Evolutionary conservation across 108 stramenopile species (phyloP).

Genomic region (Fragilaria crotonensis): DNA sequence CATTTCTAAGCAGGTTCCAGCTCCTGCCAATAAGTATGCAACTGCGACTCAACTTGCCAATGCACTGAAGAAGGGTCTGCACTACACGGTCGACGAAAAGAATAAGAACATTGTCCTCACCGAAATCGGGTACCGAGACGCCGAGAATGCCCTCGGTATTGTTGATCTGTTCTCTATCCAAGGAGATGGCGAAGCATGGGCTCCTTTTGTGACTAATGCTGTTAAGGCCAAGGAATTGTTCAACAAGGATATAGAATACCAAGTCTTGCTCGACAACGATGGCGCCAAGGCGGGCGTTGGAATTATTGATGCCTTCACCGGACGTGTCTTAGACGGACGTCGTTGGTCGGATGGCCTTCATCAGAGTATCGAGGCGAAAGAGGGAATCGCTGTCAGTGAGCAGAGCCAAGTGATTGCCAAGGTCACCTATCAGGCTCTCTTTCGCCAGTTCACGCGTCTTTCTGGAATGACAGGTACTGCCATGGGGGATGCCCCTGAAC

Average conservation of each 20-base stretch:
- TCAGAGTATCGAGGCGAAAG: slow-evolving; percentile 94
- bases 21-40: slow-evolving; percentile 73
- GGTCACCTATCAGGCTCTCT: slow-evolving; percentile 94
- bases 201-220: slow-evolving; percentile 81
- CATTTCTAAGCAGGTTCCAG: slow-evolving; percentile 86
- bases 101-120: slow-evolving; percentile 84
- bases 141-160: slow-evolving; percentile 79
- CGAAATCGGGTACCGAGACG: slow-evolving; percentile 85
- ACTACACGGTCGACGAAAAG: slow-evolving; percentile 91
- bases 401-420: slow-evolving; percentile 92
- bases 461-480: slow-evolving; percentile 96
- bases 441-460: slow-evolving; percentile 85
- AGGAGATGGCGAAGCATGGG: slow-evolving; percentile 82
- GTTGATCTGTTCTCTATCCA: slow-evolving; percentile 71
- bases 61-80: slow-evolving; percentile 74
- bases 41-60: slow-evolving; percentile 69
- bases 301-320: slow-evolving; percentile 94
- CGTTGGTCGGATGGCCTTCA: slow-evolving; percentile 94
- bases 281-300: slow-evolving; percentile 54
- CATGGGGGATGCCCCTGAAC: slow-evolving; percentile 78
- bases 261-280: slow-evolving; percentile 44
- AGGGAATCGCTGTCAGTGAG: slow-evolving; percentile 83
- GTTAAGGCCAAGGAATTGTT: slow-evolving; percentile 94
- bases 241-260: slow-evolving; percentile 85
- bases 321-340: slow-evolving; percentile 92